Evolutionary conservation across 2,329 filamentous ascomycete genomes (phyloP).

Genomic region (Aspergillus carbonarius): DNA sequence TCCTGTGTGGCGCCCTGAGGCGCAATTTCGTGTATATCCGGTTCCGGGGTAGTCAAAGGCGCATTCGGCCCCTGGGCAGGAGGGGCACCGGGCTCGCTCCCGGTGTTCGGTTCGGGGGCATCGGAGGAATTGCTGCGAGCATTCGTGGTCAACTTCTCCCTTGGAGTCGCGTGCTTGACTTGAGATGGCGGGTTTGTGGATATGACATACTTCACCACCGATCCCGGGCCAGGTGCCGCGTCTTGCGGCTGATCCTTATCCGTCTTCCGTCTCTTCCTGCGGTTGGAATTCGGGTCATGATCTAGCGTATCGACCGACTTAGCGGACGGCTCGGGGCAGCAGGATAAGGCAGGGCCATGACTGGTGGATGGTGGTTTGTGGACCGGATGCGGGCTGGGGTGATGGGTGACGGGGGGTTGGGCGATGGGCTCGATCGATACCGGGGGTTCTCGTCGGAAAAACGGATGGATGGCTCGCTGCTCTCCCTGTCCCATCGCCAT

Average conservation of each 20-base stretch:
- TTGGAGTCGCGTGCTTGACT: background rate
- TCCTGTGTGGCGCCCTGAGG: background rate
- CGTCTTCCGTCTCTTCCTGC: constrained; percentile 39
- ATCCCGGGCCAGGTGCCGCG: background rate
- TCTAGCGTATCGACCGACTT: constrained; percentile 18
- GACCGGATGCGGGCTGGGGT: background rate
- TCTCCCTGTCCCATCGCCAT: constrained; percentile 43
- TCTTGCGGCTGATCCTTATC: constrained; percentile 14
- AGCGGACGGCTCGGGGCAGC: constrained; percentile 3
- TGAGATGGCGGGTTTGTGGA: background rate
- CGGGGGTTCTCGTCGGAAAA: constrained; percentile 34
- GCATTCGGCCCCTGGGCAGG: background rate
- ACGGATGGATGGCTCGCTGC: constrained; percentile 42
- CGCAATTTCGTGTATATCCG: background rate
- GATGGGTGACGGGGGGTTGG: constrained; percentile 9
- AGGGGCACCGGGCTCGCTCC: background rate
- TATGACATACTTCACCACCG: background rate
- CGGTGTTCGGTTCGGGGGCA: background rate
- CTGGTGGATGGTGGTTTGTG: background rate
- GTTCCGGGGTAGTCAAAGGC: background rate
- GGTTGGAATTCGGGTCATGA: constrained; percentile 34
- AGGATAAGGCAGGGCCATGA: background rate
- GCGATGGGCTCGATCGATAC: constrained; percentile 5
- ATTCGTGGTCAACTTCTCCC: no score
- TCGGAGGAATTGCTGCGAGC: no score